Evolutionary conservation across 169 alveolate species (phyloP), one percentile per base, ranked within the genome.

Genomic region (Cyclospora cayetanensis): DNA sequence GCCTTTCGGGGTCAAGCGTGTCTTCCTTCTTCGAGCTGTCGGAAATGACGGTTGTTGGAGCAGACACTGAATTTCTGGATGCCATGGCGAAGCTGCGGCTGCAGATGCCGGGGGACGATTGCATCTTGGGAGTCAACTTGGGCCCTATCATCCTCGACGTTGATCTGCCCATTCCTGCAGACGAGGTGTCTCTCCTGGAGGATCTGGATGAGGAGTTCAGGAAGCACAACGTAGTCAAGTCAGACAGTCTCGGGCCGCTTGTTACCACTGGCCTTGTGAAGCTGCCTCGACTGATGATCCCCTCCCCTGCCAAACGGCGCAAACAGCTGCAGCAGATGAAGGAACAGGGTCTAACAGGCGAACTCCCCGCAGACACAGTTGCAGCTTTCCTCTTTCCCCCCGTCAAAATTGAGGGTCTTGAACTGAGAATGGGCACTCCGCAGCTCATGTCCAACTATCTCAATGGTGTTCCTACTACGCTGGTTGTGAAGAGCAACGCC

Each of bases 371-470:
- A 66, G 74, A 31, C 39, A 84, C n/a, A 31, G 79, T 34, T 25
- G 29, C 22, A 18, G 91, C 82, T 2, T 80, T 84, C 43, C 29
- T 84, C 70, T 72, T 84, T 27, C 35, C 76, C 2, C 91, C 91
- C 34, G 83, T 65, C 27, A 52, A 55, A 29, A 34, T 42, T 2
- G 82, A 55, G 20, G 91, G 91, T 31, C 52, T 22, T 9, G 83
- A 84, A 4, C 29, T 72, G 20, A 22, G 35, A 1, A 84, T 84
- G 15, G 91, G 91, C 27, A 84, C 91, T 7, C 80, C 70, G 55
- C 41, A n/a, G 15, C 46, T 84, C 70, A 63, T 84, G 66, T 55
- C 80, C 53, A 84, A 84, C 43, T 84, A 84, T 34, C 37, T 84
- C 60, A 84, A 63, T 31, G 91, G 70, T 25, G 41, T 29, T n/a